Evolutionary conservation across 2,329 filamentous ascomycete species (phyloP).

Genomic region (Phyllosticta citriasiana): DNA sequence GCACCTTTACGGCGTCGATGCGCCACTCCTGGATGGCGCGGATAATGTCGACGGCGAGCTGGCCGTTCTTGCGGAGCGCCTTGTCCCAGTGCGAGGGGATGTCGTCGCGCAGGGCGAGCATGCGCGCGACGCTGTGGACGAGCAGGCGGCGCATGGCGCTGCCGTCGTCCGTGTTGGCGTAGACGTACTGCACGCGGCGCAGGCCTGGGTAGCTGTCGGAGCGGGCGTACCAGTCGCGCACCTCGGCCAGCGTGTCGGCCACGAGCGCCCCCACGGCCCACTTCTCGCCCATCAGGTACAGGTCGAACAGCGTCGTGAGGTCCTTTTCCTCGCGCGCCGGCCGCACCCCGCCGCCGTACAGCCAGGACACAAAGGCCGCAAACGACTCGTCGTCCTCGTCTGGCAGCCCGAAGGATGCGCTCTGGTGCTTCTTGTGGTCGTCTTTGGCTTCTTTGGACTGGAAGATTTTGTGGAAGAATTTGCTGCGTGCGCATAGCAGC

Average conservation of each 20-base stretch:
- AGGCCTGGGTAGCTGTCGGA: conserved; percentile 44
- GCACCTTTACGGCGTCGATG: conserved; percentile 38
- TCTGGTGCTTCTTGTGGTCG: conserved; percentile 6
- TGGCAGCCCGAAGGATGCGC: conserved; percentile 35
- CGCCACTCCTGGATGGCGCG: conserved; percentile 45
- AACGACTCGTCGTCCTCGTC: conserved; percentile 44
- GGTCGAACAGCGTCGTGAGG: conserved; percentile 40
- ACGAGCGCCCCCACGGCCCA: conserved; percentile 40
- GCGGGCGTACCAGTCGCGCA: conserved; percentile 43
- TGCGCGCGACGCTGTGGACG: conserved; percentile 38
- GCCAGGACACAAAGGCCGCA: conserved; percentile 44
- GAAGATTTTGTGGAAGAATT: conserved; percentile 45
- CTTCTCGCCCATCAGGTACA: conserved; percentile 46
- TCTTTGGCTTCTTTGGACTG: conserved; percentile 24
- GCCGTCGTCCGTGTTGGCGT: conserved; percentile 39
- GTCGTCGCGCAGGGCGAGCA: conserved; percentile 38
- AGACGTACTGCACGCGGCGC: conserved; percentile 44
- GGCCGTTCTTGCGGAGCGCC: conserved; percentile 44
- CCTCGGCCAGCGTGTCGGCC: conserved; percentile 39
- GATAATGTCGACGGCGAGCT: conserved; percentile 47
- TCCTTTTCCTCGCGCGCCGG: conserved; percentile 41
- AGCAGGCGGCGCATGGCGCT: conserved; percentile 40
- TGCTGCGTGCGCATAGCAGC: conserved; percentile 44
- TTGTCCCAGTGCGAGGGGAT: conserved; percentile 46
- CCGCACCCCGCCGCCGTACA: conserved; percentile 41